Evolutionary conservation across 306 rosid species (phyloP).

Genomic region (Prunus mongolica): DNA sequence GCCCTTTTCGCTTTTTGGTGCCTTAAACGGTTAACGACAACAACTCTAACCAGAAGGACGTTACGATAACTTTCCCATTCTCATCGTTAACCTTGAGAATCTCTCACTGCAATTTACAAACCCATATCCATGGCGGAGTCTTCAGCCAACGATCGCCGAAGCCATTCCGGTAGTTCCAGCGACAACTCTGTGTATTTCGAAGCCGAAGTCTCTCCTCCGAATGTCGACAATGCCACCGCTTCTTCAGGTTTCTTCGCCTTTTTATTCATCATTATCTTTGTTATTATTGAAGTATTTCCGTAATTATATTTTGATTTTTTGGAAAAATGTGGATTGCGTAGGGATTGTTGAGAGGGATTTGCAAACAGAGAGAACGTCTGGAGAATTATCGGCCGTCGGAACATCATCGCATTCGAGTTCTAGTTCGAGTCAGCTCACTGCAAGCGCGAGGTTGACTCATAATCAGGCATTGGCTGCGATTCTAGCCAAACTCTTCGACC

Average conservation of each 20-base stretch:
- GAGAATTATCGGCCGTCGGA: slow-evolving; percentile 12
- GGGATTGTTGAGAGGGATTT: slow-evolving; percentile 39
- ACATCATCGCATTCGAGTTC: slow-evolving; percentile 22
- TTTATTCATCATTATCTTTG: not conserved
- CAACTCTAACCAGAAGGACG: not conserved
- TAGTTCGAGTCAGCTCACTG: slow-evolving; percentile 11
- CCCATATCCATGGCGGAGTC: slow-evolving; percentile 30
- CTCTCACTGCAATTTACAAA: not conserved
- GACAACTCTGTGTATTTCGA: slow-evolving; percentile 44
- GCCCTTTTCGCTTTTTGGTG: not conserved
- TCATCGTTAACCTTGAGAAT: not conserved
- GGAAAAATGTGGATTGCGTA: slow-evolving; percentile 28
- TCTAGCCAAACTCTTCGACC: slow-evolving; percentile 48
- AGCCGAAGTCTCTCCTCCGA: slow-evolving; percentile 11
- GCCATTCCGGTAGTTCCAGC: slow-evolving; percentile 29
- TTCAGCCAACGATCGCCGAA: not conserved
- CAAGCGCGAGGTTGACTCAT: slow-evolving; percentile 20
- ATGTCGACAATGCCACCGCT: slow-evolving; percentile 6
- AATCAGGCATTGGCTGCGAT: slow-evolving; percentile 20
- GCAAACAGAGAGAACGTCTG: slow-evolving; percentile 13
- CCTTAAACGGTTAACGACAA: not conserved
- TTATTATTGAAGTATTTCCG: not conserved
- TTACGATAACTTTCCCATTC: not conserved
- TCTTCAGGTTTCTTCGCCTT: slow-evolving; percentile 12
- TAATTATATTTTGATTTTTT: slow-evolving; percentile 3